Evolutionary conservation across 2,329 filamentous ascomycete species (phyloP).

Genomic region (Dactylellina haptotyla): DNA sequence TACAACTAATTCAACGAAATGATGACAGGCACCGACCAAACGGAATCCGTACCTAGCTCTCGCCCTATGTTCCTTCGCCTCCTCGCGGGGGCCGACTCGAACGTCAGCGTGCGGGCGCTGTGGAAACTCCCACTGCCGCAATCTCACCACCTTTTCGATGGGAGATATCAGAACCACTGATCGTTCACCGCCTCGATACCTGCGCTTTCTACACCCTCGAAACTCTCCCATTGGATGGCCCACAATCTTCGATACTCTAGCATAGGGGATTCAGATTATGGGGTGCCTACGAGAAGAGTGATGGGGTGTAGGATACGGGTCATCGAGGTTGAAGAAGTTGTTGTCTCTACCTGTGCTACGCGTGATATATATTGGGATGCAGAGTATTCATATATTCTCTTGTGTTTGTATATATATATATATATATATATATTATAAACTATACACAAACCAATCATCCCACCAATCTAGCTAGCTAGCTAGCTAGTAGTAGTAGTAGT

Average conservation of each 20-base stretch:
- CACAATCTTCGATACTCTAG: too few relatives aligned
- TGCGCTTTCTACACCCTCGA: too few relatives aligned
- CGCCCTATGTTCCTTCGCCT: constrained; percentile 46
- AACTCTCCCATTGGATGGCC: too few relatives aligned
- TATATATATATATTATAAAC: constrained; percentile 2
- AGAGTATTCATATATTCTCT: constrained; percentile 8
- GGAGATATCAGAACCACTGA: constrained; percentile 51
- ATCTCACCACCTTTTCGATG: constrained; percentile 45
- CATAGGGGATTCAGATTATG: too few relatives aligned
- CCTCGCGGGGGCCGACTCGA: constrained; percentile 33
- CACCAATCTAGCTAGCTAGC: too few relatives aligned
- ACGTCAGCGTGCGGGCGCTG: constrained; percentile 52
- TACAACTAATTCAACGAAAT: constrained; percentile 55
- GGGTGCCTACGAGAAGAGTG: too few relatives aligned
- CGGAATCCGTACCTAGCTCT: constrained; percentile 50
- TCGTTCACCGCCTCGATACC: constrained; percentile 34
- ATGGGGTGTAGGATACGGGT: not conserved
- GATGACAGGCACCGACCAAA: constrained; percentile 51
- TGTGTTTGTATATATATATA: constrained; percentile 12
- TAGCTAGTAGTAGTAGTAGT: too few relatives aligned
- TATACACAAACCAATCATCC: too few relatives aligned
- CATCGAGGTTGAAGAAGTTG: constrained; percentile 28
- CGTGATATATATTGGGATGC: too few relatives aligned
- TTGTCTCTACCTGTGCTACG: too few relatives aligned
- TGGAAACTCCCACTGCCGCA: constrained; percentile 54